Conservation (phyloP, 1,139 yeast species). For the Candida buenavistaensis region DNA sequence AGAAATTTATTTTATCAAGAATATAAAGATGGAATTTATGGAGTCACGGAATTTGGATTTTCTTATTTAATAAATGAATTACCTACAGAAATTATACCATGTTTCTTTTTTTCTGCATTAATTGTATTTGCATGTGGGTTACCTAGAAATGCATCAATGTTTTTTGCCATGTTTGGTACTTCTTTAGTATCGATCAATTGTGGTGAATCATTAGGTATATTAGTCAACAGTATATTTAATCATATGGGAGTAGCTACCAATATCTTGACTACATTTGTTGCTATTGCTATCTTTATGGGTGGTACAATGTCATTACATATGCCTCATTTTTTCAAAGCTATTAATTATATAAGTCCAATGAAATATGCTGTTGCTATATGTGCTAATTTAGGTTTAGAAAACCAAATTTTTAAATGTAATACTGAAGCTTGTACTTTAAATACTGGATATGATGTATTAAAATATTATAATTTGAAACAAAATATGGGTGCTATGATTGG, state of each 20-base stretch:
- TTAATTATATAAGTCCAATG: conserved; percentile 73
- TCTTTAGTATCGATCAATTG: conserved; percentile 60
- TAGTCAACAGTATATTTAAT: conserved; percentile 69
- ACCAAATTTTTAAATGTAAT: conserved; percentile 33
- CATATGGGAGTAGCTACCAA: conserved; percentile 83
- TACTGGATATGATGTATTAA: conserved; percentile 37
- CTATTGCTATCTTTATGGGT: conserved; percentile 78
- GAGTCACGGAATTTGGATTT: conserved; percentile 62
- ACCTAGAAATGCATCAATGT: conserved; percentile 68
- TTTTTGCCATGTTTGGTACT: conserved; percentile 61
- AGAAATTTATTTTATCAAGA: conserved; percentile 78
- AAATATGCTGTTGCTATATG: conserved; percentile 64
- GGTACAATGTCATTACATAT: conserved; percentile 81
- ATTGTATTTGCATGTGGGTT: conserved; percentile 71
- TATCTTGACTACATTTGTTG: conserved; percentile 59
- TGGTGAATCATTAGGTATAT: conserved; percentile 82
- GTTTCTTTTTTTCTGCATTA: conserved; percentile 59
- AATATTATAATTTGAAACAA: conserved; percentile 31
- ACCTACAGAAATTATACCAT: conserved; percentile 69
- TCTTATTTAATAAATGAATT: conserved; percentile 68
- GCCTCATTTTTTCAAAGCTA: conserved; percentile 66
- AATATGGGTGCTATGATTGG: conserved; percentile 35
- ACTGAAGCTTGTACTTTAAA: conserved; percentile 28
- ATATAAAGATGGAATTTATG: conserved; percentile 71
- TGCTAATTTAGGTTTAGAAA: conserved; percentile 37